phyloP scores from a whole-genome alignment of 768 basidiomycete genomes.

The Phaeotremella fagi region DNA sequence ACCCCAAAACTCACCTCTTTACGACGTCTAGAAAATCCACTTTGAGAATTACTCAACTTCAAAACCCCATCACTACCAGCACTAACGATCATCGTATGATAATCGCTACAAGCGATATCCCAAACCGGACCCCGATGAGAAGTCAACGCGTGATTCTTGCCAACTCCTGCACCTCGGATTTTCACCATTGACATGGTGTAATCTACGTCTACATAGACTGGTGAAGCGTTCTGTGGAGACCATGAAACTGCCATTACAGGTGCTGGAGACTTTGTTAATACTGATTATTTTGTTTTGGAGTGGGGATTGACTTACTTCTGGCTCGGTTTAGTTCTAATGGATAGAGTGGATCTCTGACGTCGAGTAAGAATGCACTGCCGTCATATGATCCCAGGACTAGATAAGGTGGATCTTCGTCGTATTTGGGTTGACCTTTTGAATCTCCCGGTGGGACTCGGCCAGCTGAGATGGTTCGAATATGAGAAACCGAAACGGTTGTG shows the following conservation, averaged over 20 bases:
- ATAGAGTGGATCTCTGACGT: constrained; percentile 23
- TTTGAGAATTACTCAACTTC: constrained; percentile 24
- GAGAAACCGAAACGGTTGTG: constrained; percentile 10
- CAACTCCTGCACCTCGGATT: constrained; percentile 4
- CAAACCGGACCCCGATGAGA: constrained; percentile 65
- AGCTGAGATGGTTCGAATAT: constrained; percentile 19
- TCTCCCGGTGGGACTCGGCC: constrained; percentile 19
- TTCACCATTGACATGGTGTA: constrained; percentile 16
- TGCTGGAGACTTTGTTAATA: constrained; percentile 12
- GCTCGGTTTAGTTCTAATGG: constrained; percentile 20
- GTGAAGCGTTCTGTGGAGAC: constrained; percentile 19
- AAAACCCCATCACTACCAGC: constrained; percentile 74
- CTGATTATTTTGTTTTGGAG: background rate
- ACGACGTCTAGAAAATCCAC: constrained; percentile 14
- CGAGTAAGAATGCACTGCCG: constrained; percentile 21
- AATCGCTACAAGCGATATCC: constrained; percentile 71
- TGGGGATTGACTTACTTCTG: constrained; percentile 21
- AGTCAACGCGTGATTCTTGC: background rate
- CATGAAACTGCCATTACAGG: constrained; percentile 27
- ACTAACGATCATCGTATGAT: constrained; percentile 77
- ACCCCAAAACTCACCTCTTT: constrained; percentile 21
- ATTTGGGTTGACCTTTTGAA: constrained; percentile 10
- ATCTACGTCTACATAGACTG: constrained; percentile 24
- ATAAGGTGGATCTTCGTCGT: constrained; percentile 20
- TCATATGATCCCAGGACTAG: constrained; percentile 25